Evolutionary conservation across 2,329 filamentous ascomycete genomes (phyloP), one percentile per base, ranked within the genome.

Genomic region (Clarireedia monteithiana): DNA sequence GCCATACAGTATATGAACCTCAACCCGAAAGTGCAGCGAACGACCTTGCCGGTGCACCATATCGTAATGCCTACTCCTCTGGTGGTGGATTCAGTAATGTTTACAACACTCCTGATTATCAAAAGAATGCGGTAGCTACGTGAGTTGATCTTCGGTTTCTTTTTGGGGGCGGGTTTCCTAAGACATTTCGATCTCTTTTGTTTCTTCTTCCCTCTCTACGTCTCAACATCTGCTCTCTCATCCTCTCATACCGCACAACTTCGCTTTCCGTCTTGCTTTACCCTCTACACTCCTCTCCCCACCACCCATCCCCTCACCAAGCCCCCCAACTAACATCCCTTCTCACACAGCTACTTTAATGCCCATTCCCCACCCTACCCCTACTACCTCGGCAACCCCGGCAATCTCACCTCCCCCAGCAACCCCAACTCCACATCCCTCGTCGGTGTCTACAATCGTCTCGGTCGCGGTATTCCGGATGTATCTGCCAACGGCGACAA

Each of bases 71-170:
- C 72, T 81, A 95, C 68, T 89, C 91, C 74, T 85, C 80, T n/a
- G 83, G 84, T 10, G 74, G 84, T 53, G 88, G 92, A 67, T 94
- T 91, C 67, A 83, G 84, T 20, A 74, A 62, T 75, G 77, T 66
- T 62, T 77, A 45, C 74, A 75, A 3, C 1, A 63, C 74, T 6
- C 77, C 78, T 0, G 62, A 65, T n/a, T 81, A 80, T 65, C 78
- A 81, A 58, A 65, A 69, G 15, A 58, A 63, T 3, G 61, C 64
- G 4, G 50, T 69, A 6, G 58, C 59, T 2, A 23, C 54, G 30
- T 50, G 38, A 12, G 42, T n/a, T 30, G 3, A 5, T 30, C 20
- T 20, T 20, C 2, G 20, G 20, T 20, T 20, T 20, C 17, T 20
- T 20, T 20, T 20, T 20, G 20, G 2, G 20, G 20, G 20, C 20